Conservation (phyloP, 306 rosid genomes). For the Argentina anserina region DNA sequence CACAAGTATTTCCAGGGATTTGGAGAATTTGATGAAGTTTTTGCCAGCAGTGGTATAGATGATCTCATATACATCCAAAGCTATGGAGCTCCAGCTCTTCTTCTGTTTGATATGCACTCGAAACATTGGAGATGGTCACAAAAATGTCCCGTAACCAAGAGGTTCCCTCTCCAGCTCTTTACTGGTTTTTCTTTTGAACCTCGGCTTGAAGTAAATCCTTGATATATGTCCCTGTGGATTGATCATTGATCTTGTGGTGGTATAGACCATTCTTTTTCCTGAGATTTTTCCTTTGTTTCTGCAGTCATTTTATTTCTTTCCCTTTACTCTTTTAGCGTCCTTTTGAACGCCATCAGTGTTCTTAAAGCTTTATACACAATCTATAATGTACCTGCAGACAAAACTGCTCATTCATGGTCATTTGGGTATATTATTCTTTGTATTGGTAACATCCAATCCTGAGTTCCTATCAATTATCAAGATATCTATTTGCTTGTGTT, state of each 20-base stretch:
- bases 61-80: constrained; percentile 85
- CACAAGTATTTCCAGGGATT: constrained; percentile 92
- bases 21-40: constrained; percentile 94
- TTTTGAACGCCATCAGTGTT: constrained; percentile 34
- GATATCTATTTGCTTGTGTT: background rate
- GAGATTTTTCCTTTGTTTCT: constrained; percentile 14
- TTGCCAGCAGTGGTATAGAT: constrained; percentile 81
- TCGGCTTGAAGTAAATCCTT: constrained; percentile 79
- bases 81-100: constrained; percentile 90
- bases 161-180: constrained; percentile 88
- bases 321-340: constrained; percentile 19
- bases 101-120: constrained; percentile 59
- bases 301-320: constrained; percentile 13
- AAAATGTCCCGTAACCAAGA: constrained; percentile 83
- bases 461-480: constrained; percentile 3
- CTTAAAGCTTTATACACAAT: constrained; percentile 38
- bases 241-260: constrained; percentile 17
- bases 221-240: constrained; percentile 29
- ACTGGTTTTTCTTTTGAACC: constrained; percentile 97
- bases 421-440: constrained; percentile 45
- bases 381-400: constrained; percentile 51
- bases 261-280: constrained; percentile 21
- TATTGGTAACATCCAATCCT: constrained; percentile 32
- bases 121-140: constrained; percentile 94
- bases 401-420: constrained; percentile 52